A percentile compares a stretch with the other conserved stretches of the same genome.
phyloP scores from a whole-genome alignment of 192 early-diverging fungal genomes.

The Entophlyctis helioformis region DNA sequence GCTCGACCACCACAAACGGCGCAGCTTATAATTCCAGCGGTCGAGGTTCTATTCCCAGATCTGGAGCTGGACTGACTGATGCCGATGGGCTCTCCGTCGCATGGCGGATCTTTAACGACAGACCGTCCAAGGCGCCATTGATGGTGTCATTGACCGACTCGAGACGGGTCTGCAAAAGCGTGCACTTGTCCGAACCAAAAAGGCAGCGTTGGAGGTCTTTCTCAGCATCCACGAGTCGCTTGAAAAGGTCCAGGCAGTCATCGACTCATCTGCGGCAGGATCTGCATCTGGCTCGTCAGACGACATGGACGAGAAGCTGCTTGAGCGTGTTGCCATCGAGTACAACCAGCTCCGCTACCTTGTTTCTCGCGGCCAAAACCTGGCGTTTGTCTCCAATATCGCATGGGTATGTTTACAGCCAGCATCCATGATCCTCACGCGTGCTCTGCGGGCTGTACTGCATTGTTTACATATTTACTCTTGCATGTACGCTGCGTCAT shows the following conservation, averaged over 20 bases:
- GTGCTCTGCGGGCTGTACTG: no score
- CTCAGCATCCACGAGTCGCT: constrained; percentile 67
- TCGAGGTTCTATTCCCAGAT: no score
- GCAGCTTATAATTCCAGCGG: no score
- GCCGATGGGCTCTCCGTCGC: no score
- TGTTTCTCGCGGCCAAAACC: constrained; percentile 35
- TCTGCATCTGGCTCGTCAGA: no score
- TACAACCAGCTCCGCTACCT: constrained; percentile 76
- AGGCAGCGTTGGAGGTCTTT: constrained; percentile 54
- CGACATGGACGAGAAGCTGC: constrained; percentile 46
- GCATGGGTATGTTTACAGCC: constrained; percentile 45
- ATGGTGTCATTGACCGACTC: constrained; percentile 38
- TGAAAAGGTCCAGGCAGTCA: constrained; percentile 59
- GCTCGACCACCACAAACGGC: no score
- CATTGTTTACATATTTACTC: constrained; percentile 4
- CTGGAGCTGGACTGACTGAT: no score
- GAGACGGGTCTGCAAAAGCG: constrained; percentile 48
- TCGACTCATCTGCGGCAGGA: no score
- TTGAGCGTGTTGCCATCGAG: constrained; percentile 75
- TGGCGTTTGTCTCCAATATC: constrained; percentile 60
- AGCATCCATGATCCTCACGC: neutral
- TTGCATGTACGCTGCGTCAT: neutral
- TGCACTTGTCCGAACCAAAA: constrained; percentile 37
- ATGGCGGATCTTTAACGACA: constrained; percentile 16
- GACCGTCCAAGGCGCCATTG: constrained; percentile 35